phyloP scores from a whole-genome alignment of 768 basidiomycete genomes.

The Gymnopilus junonius region DNA sequence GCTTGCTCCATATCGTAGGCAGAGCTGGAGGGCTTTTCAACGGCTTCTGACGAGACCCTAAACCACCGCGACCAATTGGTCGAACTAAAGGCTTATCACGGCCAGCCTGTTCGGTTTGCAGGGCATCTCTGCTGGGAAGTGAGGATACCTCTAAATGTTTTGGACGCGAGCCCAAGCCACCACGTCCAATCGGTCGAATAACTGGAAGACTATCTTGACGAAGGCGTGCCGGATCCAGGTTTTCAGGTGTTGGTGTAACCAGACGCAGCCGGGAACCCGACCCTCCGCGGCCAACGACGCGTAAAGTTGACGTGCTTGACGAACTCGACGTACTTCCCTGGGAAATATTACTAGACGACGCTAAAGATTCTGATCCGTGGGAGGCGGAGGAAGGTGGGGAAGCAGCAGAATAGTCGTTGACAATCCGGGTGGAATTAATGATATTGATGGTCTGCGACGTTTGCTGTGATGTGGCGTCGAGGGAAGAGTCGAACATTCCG shows the following conservation, averaged over 20 bases:
- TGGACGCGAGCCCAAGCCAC: slow-evolving; percentile 5
- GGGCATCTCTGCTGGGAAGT: background rate
- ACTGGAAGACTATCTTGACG: background rate
- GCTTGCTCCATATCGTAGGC: slow-evolving; percentile 5
- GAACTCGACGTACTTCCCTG: slow-evolving; percentile 6
- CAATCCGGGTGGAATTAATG: background rate
- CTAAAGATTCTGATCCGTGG: background rate
- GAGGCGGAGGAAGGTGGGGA: slow-evolving; percentile 1
- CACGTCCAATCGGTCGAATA: slow-evolving; percentile 8
- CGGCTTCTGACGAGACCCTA: slow-evolving; percentile 22
- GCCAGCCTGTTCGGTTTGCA: background rate
- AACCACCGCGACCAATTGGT: slow-evolving; percentile 22
- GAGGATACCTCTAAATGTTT: background rate
- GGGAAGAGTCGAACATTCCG: background rate
- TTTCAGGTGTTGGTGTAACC: slow-evolving; percentile 6
- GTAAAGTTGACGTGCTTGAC: slow-evolving; percentile 2
- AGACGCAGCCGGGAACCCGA: slow-evolving; percentile 20
- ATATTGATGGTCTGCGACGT: background rate
- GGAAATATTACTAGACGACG: slow-evolving; percentile 11
- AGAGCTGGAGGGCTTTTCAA: slow-evolving; percentile 7
- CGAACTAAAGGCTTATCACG: slow-evolving; percentile 9
- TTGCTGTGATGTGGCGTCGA: background rate
- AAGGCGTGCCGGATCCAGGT: background rate
- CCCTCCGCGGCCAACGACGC: slow-evolving; percentile 25
- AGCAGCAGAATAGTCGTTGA: background rate